Conservation (phyloP, 768 basidiomycete species). For the Mrakia hoshinonis region DNA sequence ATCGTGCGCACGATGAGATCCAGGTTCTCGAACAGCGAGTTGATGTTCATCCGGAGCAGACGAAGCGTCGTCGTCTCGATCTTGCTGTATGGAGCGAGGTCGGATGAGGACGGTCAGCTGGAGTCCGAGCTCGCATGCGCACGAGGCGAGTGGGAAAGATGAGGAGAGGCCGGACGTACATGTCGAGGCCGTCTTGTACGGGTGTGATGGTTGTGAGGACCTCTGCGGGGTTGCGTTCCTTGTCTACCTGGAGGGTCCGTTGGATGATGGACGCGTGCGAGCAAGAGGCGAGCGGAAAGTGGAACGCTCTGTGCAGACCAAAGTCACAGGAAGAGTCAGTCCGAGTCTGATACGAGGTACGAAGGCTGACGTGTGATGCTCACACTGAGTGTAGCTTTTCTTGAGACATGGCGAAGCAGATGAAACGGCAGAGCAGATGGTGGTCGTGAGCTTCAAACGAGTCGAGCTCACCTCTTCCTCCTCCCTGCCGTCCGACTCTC, state of each 20-base stretch:
- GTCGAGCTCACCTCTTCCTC: neutral
- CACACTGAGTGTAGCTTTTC: constrained; percentile 16
- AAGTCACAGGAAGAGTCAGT: neutral
- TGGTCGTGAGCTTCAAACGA: neutral
- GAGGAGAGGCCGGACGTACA: neutral
- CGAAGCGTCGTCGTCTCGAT: constrained; percentile 26
- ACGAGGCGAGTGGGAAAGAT: neutral
- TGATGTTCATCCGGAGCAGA: constrained; percentile 29
- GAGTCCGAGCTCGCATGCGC: neutral
- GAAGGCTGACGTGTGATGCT: neutral
- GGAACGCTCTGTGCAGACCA: constrained; percentile 2
- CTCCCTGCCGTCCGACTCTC: neutral
- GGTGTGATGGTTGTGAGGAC: constrained; percentile 6
- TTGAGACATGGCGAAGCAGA: neutral
- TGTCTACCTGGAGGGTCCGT: constrained; percentile 23
- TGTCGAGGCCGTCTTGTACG: neutral
- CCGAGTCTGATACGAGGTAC: neutral
- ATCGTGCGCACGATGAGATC: constrained; percentile 24
- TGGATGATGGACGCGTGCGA: constrained; percentile 20
- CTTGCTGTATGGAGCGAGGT: neutral
- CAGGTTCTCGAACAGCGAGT: constrained; percentile 27
- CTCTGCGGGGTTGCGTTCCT: constrained; percentile 13
- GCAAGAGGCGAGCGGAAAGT: constrained; percentile 16
- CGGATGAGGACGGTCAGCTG: neutral
- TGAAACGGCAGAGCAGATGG: neutral